A percentile compares a stretch with the other conserved stretches of the same genome.
Conservation (phyloP, 495 filamentous ascomycete genomes). For the Podospora anserina region DNA sequence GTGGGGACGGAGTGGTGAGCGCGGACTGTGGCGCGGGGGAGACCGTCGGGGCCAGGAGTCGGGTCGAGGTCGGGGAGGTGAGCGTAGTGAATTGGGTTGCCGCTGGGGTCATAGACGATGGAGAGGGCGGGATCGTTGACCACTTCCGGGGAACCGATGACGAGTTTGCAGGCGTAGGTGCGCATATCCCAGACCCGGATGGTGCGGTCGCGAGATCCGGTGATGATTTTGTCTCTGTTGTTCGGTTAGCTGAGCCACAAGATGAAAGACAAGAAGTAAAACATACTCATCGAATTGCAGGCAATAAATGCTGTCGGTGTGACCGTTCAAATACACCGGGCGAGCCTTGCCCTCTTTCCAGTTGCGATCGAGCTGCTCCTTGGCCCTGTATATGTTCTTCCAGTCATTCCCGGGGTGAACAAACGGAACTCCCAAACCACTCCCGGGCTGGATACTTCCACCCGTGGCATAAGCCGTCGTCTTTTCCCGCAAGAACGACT, state of each 20-base stretch:
- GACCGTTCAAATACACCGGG: constrained; percentile 85
- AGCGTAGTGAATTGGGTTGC: constrained; percentile 46
- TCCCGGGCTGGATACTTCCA: constrained; percentile 41
- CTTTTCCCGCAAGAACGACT: constrained; percentile 69
- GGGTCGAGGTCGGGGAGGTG: constrained; percentile 39
- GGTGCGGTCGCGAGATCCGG: constrained; percentile 90
- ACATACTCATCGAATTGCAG: constrained; percentile 94
- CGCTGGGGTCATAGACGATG: constrained; percentile 44
- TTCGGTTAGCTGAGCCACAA: constrained; percentile 24
- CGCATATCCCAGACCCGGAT: constrained; percentile 94
- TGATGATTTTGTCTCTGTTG: constrained; percentile 83
- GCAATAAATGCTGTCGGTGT: constrained; percentile 94
- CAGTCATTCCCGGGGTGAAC: constrained; percentile 61
- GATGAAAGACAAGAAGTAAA: not conserved
- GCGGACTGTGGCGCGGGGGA: constrained; percentile 21
- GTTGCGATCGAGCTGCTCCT: constrained; percentile 66
- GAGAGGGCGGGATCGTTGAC: constrained; percentile 37
- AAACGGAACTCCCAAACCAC: constrained; percentile 47
- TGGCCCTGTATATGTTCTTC: constrained; percentile 79
- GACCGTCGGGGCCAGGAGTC: constrained; percentile 14
- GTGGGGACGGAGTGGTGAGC: constrained; percentile 44
- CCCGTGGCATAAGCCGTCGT: constrained; percentile 52
- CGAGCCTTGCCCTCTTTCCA: constrained; percentile 77
- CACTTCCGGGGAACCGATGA: constrained; percentile 63
- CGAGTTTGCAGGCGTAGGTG: constrained; percentile 73